These are phyloP conservation scores for Auriculariales sp. DNA, from an alignment of 768 basidiomycete genomes.

Conservation along the genomic window DNA sequence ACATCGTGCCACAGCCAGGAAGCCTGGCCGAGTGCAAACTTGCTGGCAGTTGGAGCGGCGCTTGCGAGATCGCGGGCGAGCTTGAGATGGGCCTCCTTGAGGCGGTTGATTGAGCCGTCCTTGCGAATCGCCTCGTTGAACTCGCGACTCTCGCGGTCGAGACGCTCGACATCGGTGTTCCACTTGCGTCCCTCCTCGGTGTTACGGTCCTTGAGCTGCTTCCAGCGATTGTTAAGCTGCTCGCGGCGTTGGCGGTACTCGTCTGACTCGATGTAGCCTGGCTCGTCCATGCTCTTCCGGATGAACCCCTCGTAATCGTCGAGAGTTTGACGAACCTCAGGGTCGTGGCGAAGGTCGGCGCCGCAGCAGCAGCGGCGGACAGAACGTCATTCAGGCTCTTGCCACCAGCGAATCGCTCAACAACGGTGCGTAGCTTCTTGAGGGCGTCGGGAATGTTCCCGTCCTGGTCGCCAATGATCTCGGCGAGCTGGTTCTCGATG, in stretches of 20 bases:
- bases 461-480: constrained; percentile 47
- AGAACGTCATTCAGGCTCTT: constrained; percentile 37
- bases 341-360: constrained; percentile 36
- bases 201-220: constrained; percentile 28
- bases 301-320: constrained; percentile 36
- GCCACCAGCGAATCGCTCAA: constrained; percentile 38
- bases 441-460: constrained; percentile 46
- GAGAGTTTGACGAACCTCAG: constrained; percentile 37
- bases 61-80: constrained; percentile 35
- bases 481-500: constrained; percentile 26
- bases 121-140: constrained; percentile 30
- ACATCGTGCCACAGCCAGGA: constrained; percentile 74
- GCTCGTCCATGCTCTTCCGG: constrained; percentile 30
- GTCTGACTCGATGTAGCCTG: constrained; percentile 38
- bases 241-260: constrained; percentile 25
- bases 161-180: constrained; percentile 30
- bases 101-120: constrained; percentile 34
- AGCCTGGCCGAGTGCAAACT: constrained; percentile 39
- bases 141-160: constrained; percentile 30
- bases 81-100: constrained; percentile 32
- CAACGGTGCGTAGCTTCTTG: constrained; percentile 19
- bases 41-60: constrained; percentile 21
- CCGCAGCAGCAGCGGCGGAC: constrained; percentile 27
- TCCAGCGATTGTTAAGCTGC: constrained; percentile 37
- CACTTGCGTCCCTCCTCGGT: constrained; percentile 31